These are phyloP conservation scores for Geoglossum glabrum DNA, from an alignment of 495 filamentous ascomycete species.

Conservation along the genomic window DNA sequence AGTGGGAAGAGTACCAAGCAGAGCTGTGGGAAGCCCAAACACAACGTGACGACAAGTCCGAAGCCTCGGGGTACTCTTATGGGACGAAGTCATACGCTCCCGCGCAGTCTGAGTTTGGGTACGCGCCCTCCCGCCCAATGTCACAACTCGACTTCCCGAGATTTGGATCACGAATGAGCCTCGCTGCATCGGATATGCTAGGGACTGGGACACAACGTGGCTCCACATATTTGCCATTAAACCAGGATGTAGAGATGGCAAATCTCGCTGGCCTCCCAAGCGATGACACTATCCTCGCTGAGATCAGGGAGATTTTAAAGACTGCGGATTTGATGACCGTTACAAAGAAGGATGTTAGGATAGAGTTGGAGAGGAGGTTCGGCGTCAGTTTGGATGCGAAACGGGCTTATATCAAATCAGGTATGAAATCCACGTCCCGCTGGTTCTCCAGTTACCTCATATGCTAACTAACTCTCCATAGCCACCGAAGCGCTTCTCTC, in stretches of 20 bases:
- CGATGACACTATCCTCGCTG: conserved; percentile 77
- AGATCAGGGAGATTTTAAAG: conserved; percentile 82
- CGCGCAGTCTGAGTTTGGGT: conserved; percentile 26
- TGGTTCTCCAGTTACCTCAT: conserved; percentile 3
- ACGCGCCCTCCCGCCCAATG: conserved; percentile 42
- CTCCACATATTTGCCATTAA: conserved; percentile 22
- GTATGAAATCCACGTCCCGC: conserved; percentile 28
- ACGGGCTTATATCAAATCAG: conserved; percentile 82
- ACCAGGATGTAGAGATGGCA: conserved; percentile 43
- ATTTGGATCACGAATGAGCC: conserved; percentile 48
- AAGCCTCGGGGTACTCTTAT: conserved; percentile 78
- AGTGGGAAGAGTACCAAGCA: conserved; percentile 96
- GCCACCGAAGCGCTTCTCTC: conserved; percentile 29
- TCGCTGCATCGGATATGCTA: conserved; percentile 55
- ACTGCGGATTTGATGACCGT: conserved; percentile 91
- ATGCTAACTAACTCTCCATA: conserved; percentile 8
- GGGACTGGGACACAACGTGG: conserved; percentile 33
- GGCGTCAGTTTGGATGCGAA: conserved; percentile 58
- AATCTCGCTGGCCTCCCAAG: conserved; percentile 48
- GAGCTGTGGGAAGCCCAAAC: conserved; percentile 94
- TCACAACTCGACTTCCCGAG: conserved; percentile 48
- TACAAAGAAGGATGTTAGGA: conserved; percentile 96
- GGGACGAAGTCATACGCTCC: conserved; percentile 59
- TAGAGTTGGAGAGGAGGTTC: conserved; percentile 78
- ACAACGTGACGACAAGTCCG: conserved; percentile 68